Evolutionary conservation across 2,329 filamentous ascomycete genomes (phyloP).

Genomic region (Diplodia seriata): DNA sequence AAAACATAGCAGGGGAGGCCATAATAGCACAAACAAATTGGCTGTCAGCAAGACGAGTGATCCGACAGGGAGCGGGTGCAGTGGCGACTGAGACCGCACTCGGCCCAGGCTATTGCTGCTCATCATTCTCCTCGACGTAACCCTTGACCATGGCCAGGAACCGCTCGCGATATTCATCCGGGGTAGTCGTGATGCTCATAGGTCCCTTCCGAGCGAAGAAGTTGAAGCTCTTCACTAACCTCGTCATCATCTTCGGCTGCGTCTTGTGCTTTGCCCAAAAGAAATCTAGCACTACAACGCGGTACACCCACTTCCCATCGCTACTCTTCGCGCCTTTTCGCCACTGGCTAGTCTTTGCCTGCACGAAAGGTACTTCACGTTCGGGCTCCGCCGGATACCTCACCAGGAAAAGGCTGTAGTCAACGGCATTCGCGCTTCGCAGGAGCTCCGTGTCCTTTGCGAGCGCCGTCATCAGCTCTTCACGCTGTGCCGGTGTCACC

Average conservation of each 20-base stretch:
- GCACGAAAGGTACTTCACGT: conserved; percentile 43
- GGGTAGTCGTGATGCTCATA: conserved; percentile 77
- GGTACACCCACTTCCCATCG: conserved; percentile 71
- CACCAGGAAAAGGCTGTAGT: conserved; percentile 77
- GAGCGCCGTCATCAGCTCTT: conserved; percentile 62
- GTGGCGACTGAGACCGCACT: background rate
- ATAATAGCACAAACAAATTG: background rate
- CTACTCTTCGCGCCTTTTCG: conserved; percentile 66
- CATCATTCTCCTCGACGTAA: conserved; percentile 40
- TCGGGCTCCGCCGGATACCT: conserved; percentile 54
- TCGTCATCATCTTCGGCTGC: conserved; percentile 70
- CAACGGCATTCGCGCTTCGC: conserved; percentile 68
- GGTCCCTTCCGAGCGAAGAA: conserved; percentile 67
- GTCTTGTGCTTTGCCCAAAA: conserved; percentile 79
- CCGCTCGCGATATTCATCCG: conserved; percentile 69
- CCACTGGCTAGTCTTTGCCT: conserved; percentile 55
- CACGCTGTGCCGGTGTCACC: conserved; percentile 62
- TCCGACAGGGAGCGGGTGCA: conserved; percentile 10
- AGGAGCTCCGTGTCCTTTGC: conserved; percentile 69
- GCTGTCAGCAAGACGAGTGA: background rate
- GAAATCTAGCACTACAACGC: conserved; percentile 74
- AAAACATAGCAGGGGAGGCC: background rate
- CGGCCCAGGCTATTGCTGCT: conserved; percentile 10
- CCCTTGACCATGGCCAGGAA: conserved; percentile 61
- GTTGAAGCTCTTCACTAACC: conserved; percentile 69